Conservation (phyloP, 306 rosid genomes). For the Pueraria montana region DNA sequence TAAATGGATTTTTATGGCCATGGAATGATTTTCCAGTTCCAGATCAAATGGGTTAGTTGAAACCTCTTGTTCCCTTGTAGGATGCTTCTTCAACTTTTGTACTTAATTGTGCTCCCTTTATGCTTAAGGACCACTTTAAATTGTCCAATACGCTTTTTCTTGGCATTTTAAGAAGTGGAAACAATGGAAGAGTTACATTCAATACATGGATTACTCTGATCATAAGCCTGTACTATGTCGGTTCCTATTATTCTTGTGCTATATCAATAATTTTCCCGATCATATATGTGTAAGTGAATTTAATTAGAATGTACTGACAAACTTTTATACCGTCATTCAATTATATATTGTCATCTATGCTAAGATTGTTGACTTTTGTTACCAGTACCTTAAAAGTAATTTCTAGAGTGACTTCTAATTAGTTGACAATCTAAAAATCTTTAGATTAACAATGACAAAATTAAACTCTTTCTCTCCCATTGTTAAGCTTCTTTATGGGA, state of each 20-base stretch:
- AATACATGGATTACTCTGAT: slow-evolving; percentile 14
- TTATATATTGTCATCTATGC: too few relatives aligned
- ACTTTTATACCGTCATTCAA: too few relatives aligned
- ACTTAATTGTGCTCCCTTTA: background rate
- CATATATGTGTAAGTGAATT: too few relatives aligned
- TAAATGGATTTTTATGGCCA: slow-evolving; percentile 7
- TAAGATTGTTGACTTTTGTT: too few relatives aligned
- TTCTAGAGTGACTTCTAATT: too few relatives aligned
- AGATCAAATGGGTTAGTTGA: too few relatives aligned
- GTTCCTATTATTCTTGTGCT: slow-evolving; percentile 17
- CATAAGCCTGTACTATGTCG: background rate
- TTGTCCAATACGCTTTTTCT: background rate
- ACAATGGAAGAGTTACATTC: background rate
- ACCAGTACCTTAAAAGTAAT: too few relatives aligned
- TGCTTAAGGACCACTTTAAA: background rate
- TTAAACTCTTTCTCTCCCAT: too few relatives aligned
- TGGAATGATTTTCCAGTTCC: background rate
- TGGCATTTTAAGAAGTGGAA: background rate
- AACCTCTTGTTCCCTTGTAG: too few relatives aligned
- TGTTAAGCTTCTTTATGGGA: background rate
- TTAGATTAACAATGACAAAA: too few relatives aligned
- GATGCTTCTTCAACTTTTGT: background rate
- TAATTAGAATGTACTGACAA: too few relatives aligned
- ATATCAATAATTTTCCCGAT: slow-evolving; percentile 11
- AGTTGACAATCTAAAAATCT: too few relatives aligned